Percentiles rank a stretch among this genome's conserved stretches.
phyloP scores from a whole-genome alignment of 1,139 yeast genomes.

The Tardiomyces depauwii region DNA sequence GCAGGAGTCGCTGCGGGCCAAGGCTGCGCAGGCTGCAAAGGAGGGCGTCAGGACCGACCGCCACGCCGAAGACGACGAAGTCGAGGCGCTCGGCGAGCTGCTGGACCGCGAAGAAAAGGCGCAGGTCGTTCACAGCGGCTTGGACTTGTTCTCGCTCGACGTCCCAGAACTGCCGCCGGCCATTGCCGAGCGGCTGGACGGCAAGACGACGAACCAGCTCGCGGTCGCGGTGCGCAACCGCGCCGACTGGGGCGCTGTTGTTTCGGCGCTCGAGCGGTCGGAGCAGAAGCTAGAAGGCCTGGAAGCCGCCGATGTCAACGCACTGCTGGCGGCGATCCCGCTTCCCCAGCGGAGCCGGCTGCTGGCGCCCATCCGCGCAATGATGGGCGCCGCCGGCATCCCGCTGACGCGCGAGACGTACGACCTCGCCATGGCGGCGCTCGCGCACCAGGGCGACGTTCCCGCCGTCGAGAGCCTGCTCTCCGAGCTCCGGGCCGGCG shows the following conservation, averaged over 20 bases:
- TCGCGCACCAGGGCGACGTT: slow-evolving; percentile 23
- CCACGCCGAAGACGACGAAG: not conserved
- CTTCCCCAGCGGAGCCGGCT: slow-evolving; percentile 13
- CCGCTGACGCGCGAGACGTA: slow-evolving; percentile 15
- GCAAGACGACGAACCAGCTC: slow-evolving; percentile 10
- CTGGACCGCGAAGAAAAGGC: slow-evolving; percentile 4
- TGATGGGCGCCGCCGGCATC: slow-evolving; percentile 17
- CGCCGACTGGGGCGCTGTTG: not conserved
- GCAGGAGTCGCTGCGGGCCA: slow-evolving; percentile 11
- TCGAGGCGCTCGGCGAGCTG: not conserved
- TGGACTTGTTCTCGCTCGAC: not conserved
- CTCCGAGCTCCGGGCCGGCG: slow-evolving; percentile 22
- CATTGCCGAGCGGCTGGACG: slow-evolving; percentile 7
- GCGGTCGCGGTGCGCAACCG: slow-evolving; percentile 8
- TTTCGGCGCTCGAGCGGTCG: not conserved
- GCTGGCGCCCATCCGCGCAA: slow-evolving; percentile 15
- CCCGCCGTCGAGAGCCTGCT: slow-evolving; percentile 23
- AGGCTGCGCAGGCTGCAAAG: slow-evolving; percentile 6
- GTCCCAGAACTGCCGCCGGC: not conserved
- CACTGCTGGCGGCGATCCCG: slow-evolving; percentile 19
- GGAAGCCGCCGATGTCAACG: slow-evolving; percentile 14
- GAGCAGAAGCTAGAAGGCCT: not conserved
- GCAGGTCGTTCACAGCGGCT: slow-evolving; percentile 2
- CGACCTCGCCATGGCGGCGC: slow-evolving; percentile 24
- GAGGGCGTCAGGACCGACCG: slow-evolving; percentile 1